Percentiles rank a stretch among this genome's conserved stretches.
Evolutionary conservation across 2,329 filamentous ascomycete species (phyloP).

Genomic region (Pochonia chlamydosporia): DNA sequence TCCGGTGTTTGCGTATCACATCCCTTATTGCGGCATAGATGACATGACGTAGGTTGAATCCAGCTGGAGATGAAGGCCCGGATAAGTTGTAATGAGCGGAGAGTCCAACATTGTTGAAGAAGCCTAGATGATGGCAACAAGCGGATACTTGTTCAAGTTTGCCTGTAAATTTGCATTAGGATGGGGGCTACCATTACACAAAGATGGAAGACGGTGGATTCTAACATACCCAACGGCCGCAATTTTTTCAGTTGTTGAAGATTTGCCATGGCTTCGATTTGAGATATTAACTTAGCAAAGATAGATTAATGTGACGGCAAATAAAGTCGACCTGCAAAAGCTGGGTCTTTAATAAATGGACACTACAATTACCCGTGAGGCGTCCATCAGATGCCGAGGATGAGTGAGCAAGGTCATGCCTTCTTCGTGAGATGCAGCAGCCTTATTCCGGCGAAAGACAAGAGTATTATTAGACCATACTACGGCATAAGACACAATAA

Average conservation of each 20-base stretch:
- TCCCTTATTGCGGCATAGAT: conserved; percentile 27
- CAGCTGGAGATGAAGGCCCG: conserved; percentile 13
- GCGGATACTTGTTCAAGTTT: conserved; percentile 38
- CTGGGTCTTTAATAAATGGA: too few relatives aligned
- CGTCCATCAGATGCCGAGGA: too few relatives aligned
- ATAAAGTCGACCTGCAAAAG: too few relatives aligned
- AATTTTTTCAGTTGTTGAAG: not conserved
- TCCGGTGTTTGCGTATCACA: conserved; percentile 33
- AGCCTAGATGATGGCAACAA: conserved; percentile 32
- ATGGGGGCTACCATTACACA: too few relatives aligned
- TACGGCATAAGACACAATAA: too few relatives aligned
- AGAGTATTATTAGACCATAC: too few relatives aligned
- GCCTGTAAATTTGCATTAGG: conserved; percentile 19
- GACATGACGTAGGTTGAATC: conserved; percentile 18
- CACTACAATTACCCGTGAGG: too few relatives aligned
- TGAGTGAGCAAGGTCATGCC: too few relatives aligned
- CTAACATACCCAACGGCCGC: not conserved
- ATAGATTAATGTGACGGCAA: too few relatives aligned
- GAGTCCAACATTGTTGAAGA: conserved; percentile 38
- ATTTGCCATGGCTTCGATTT: not conserved
- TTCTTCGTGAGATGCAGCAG: too few relatives aligned
- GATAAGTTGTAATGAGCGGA: conserved; percentile 30
- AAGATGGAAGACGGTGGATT: not conserved
- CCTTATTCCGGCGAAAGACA: too few relatives aligned
- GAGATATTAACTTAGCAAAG: too few relatives aligned